Conservation (phyloP, 306 rosid species). For the Citrullus amarus region DNA sequence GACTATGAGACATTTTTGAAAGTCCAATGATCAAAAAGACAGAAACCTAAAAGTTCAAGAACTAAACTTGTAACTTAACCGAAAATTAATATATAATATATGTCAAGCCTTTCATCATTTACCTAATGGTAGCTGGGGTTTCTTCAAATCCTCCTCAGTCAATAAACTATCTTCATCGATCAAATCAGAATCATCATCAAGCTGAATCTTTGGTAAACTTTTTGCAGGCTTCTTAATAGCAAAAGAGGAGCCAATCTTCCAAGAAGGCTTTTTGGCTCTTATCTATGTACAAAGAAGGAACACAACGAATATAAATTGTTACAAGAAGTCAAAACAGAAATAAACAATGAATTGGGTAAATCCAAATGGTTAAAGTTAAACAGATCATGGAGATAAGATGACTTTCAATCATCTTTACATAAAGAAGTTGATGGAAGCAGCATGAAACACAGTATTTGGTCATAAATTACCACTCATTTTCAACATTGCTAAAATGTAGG, state of each 20-base stretch:
- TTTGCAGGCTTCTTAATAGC: constrained; percentile 18
- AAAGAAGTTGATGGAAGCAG: not conserved
- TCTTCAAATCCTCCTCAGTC: constrained; percentile 78
- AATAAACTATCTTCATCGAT: constrained; percentile 75
- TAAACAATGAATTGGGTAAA: not conserved
- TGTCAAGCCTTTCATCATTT: not conserved
- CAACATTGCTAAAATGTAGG: not conserved
- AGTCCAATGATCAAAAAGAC: too few species aligned
- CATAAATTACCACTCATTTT: not conserved
- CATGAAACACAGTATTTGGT: not conserved
- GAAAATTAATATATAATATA: too few species aligned
- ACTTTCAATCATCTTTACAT: not conserved
- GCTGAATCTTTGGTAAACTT: constrained; percentile 44
- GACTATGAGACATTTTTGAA: too few species aligned
- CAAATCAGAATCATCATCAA: constrained; percentile 70
- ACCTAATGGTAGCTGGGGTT: constrained; percentile 36
- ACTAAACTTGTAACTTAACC: too few species aligned
- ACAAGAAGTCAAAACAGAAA: not conserved
- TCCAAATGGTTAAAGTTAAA: not conserved
- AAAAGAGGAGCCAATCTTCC: constrained; percentile 12
- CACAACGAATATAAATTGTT: not conserved
- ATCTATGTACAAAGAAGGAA: not conserved
- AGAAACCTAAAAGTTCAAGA: too few species aligned
- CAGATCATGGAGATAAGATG: not conserved
- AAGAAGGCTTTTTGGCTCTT: constrained; percentile 13